Evolutionary conservation across 306 rosid species (phyloP), one percentile per base, ranked within the genome.

Genomic region (Castanea mollissima): DNA sequence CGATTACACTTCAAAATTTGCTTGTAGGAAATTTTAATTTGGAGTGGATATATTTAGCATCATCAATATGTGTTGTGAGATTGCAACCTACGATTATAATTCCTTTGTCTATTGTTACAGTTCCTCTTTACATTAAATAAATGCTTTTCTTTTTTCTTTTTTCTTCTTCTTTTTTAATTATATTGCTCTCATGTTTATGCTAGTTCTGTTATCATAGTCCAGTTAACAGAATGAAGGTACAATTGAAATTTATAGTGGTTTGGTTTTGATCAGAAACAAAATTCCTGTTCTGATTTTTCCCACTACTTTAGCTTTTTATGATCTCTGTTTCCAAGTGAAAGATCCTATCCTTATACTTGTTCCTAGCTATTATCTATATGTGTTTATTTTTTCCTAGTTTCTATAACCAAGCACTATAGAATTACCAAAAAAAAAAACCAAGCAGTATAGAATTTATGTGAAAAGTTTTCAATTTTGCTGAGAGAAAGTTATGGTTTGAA

Each of bases 221-320:
- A 6, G 44, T 38, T 38, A 38, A 38, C 76, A 91, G 98, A 87
- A 92, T 92, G 98, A 95, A 91, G 98, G 98, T 92, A 82, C 12
- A 19, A 52, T 29, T 69, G 13, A 15, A 21, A 1, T 55, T 62
- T 25, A 31, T 31, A 46, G 57, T 55, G 70, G 9, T 11, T 46
- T 46, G 4, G 4, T 65, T 3, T 6, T 18, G 19, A 23, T 56
- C 49, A 19, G 54, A 20, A 46, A 6, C 29, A 31, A 55, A 76
- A 79, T 67, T 85, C 29, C 55, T 82, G 46, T 80, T 64, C 21
- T 31, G 6, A 52, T 85, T 15, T 76, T 76, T 38, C 72, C 12
- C 23, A 31, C 13, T 78, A 7, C 44, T 38, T 35, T 2, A 38
- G 1, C 44, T 38, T 38, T 38, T 38, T 38, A 38, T 38, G 0